Conservation (phyloP, 164 flowering plant species). For the Tetrastigma voinierianum region DNA sequence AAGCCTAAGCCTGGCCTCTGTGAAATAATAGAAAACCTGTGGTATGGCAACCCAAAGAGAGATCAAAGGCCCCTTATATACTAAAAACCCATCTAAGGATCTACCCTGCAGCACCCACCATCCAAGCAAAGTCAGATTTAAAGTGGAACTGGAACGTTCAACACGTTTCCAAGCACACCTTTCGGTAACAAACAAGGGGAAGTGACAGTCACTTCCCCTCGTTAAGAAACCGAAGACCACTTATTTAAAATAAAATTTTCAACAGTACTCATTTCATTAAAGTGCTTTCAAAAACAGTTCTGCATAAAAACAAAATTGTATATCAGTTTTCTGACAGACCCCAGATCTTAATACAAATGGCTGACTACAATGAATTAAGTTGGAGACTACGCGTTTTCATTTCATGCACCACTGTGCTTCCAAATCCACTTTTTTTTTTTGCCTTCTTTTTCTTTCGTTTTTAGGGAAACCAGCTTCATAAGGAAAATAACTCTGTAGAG, state of each 20-base stretch:
- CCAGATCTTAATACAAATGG: no score
- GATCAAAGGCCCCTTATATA: constrained; percentile 8
- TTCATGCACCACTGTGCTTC: background rate
- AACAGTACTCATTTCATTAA: constrained; percentile 1
- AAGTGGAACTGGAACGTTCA: constrained; percentile 19
- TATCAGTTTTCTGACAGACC: no score
- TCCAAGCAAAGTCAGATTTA: constrained; percentile 29
- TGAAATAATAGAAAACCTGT: background rate
- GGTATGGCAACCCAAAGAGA: constrained; percentile 1
- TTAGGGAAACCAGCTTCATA: background rate
- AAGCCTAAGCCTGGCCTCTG: background rate
- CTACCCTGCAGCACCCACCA: constrained; percentile 10
- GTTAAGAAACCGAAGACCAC: constrained; percentile 2
- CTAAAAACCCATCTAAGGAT: constrained; percentile 8
- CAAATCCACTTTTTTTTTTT: background rate
- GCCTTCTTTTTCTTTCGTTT: background rate
- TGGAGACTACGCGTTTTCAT: background rate
- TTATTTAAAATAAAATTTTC: background rate
- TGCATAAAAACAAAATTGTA: no score
- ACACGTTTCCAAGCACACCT: constrained; percentile 22
- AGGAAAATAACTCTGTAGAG: background rate
- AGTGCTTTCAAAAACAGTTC: background rate
- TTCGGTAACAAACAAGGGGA: constrained; percentile 19
- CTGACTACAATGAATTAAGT: no score
- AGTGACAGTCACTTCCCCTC: constrained; percentile 1